Conservation (phyloP, 257 asterid species). For the Parsonsia alboflavescens region DNA sequence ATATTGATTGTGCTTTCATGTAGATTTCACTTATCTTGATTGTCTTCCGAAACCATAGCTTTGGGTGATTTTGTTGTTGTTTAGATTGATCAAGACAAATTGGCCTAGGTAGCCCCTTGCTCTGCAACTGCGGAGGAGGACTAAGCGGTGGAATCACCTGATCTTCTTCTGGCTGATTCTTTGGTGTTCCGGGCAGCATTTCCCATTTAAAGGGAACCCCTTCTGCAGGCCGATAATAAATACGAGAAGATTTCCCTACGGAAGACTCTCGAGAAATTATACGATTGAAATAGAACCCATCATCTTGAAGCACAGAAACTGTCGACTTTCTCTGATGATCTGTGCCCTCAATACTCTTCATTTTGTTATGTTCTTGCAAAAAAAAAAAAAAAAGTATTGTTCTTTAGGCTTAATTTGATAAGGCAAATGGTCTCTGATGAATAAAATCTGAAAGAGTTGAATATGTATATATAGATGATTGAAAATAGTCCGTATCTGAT, state of each 20-base stretch:
- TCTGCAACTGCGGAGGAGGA: constrained; percentile 61
- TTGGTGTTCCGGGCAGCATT: constrained; percentile 65
- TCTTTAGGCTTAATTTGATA: constrained; percentile 2
- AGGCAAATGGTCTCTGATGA: too few species aligned
- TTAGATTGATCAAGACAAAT: constrained; percentile 25
- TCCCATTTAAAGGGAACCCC: constrained; percentile 85
- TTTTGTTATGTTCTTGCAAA: background rate
- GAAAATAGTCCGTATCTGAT: constrained; percentile 26
- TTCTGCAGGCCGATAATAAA: constrained; percentile 39
- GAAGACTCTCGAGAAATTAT: constrained; percentile 51
- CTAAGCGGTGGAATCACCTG: constrained; percentile 46
- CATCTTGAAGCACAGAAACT: constrained; percentile 41
- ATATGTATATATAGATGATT: constrained; percentile 15
- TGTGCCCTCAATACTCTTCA: constrained; percentile 18
- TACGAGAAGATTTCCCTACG: constrained; percentile 47
- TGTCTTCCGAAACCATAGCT: constrained; percentile 20
- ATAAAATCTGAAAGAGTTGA: background rate
- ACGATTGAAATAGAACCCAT: constrained; percentile 33
- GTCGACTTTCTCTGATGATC: background rate
- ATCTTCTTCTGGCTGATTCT: constrained; percentile 41
- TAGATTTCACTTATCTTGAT: constrained; percentile 13
- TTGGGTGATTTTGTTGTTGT: constrained; percentile 13
- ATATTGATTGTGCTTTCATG: background rate
- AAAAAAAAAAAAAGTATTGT: background rate
- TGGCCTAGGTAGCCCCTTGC: constrained; percentile 45